Evolutionary conservation across 805 yeast genomes (phyloP), one percentile per base, ranked within the genome.

Genomic region (Debaryomyces tyrocola): DNA sequence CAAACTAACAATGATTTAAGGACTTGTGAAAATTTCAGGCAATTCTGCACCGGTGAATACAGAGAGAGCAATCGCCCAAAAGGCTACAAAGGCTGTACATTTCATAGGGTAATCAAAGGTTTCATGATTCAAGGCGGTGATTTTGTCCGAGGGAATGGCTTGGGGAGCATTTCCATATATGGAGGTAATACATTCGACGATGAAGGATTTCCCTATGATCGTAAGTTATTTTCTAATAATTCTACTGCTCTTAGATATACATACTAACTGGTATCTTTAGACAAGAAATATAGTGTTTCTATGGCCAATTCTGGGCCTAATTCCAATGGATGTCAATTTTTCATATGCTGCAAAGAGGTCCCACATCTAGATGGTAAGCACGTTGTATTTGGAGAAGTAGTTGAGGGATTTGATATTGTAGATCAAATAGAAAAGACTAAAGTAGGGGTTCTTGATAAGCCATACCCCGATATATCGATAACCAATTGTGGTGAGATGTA

Each of bases 321-420:
- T 84, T 85, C 96, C 75, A 90, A 90, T 77, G 97, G 96, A 50
- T 89, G 96, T 48, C 97, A 90, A 75, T 89, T 90, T 74, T 90
- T 90, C 82, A 84, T 90, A 75, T 48, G 51, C 37, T 90, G 96
- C 70, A 87, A 96, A 47, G 91, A 87, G 44, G 78, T 85, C 56
- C 86, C 94, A 50, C 88, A 94, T 90, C 80, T 91, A 70, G 95
- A 90, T 64, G 96, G 96, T 53, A 84, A 85, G 74, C 96, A 90
- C 79, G 96, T 89, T 64, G 97, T 91, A 50, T 91, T 91, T 63
- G 97, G 97, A 63, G 96, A 90, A 75, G 90, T 90, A 53, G 66
- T 77, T 52, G 95, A 87, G 50, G 97, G 97, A 58, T 69, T 76
- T 64, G 96, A 90, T 61, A 74, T 89, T 58, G 89, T 91, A 70